Evolutionary conservation across 306 rosid genomes (phyloP), one percentile per base, ranked within the genome.

Genomic region (Prunus salicina): DNA sequence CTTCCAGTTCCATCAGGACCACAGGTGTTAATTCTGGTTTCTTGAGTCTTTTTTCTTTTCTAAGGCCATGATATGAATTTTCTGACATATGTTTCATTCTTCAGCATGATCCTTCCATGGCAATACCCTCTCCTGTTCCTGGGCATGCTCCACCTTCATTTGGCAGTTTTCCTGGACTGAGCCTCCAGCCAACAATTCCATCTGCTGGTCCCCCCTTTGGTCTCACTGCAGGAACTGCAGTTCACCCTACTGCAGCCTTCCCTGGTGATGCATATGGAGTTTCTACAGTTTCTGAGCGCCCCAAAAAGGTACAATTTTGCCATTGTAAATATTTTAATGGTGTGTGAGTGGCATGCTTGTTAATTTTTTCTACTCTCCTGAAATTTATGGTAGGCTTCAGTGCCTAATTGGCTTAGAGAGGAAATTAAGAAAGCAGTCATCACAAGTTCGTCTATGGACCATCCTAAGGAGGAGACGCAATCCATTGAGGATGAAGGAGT

Each of bases 331-430:
- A 66, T 72, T 60, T 87, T 74, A 71, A 65, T 72, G 49, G 53
- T 71, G n/a, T n/a, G n/a, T n/a, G 77, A 53, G 1, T 46, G 78
- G 22, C 69, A 34, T 61, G 63, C 64, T 32, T 41, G 41, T 76
- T 74, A 38, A 20, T 64, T 76, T 65, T 77, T 57, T 77, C 73
- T 73, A 51, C 60, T 78, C 12, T 64, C 18, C 41, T 57, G 78
- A 41, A 46, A 72, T 79, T 75, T 64, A 74, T 77, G 81, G 82
- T 83, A 95, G 99, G 92, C 99, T 25, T 56, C 99, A 4, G 97
- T 95, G 61, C 99, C 99, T 83, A 92, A 87, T 83, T 95, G 99
- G 99, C 93, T 95, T 32, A 87, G 92, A 82, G 99, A 95, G 65
- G 99, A 95, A 89, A 92, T 95, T 82, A 88, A 89, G 88, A 95